Evolutionary conservation across 176 grass and related monocot genomes (phyloP).

Genomic region (Musa schizocarpa): DNA sequence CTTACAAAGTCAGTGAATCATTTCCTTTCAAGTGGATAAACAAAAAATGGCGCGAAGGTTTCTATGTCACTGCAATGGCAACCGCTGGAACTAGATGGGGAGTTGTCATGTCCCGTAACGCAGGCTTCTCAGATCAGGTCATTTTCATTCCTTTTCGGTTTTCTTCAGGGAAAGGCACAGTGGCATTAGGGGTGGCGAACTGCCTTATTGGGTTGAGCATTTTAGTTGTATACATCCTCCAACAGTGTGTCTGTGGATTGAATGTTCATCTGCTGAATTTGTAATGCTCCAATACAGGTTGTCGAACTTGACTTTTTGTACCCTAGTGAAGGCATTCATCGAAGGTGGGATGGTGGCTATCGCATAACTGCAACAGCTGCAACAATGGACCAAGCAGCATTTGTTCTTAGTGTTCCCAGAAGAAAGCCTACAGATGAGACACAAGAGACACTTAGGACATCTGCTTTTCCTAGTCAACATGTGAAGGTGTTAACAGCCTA

Average conservation of each 20-base stretch:
- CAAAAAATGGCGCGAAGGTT: conserved; percentile 95
- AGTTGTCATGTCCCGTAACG: conserved; percentile 90
- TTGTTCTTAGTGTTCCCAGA: conserved; percentile 82
- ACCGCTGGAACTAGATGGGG: conserved; percentile 93
- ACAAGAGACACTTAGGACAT: conserved; percentile 91
- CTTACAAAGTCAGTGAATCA: conserved; percentile 92
- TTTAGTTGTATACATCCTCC: too few species aligned
- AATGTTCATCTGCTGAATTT: not conserved
- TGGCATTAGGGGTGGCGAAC: not conserved
- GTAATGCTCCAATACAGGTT: conserved; percentile 40
- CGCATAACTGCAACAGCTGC: conserved; percentile 87
- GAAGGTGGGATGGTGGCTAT: conserved; percentile 85
- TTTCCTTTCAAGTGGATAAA: conserved; percentile 99
- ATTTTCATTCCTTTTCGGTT: conserved; percentile 6
- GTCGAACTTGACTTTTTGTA: conserved; percentile 97
- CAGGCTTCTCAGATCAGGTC: conserved; percentile 92
- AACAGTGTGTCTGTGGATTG: not conserved
- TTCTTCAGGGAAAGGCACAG: not conserved
- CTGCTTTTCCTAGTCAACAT: conserved; percentile 86
- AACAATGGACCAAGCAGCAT: conserved; percentile 80
- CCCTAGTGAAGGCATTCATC: conserved; percentile 96
- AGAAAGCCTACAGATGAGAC: conserved; percentile 74
- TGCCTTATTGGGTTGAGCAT: not conserved
- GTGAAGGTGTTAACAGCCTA: conserved; percentile 47
- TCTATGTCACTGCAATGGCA: conserved; percentile 96